These are phyloP conservation scores for Plectosphaerella sp. DNA, from an alignment of 2,329 filamentous ascomycete genomes.

Conservation along the genomic window DNA sequence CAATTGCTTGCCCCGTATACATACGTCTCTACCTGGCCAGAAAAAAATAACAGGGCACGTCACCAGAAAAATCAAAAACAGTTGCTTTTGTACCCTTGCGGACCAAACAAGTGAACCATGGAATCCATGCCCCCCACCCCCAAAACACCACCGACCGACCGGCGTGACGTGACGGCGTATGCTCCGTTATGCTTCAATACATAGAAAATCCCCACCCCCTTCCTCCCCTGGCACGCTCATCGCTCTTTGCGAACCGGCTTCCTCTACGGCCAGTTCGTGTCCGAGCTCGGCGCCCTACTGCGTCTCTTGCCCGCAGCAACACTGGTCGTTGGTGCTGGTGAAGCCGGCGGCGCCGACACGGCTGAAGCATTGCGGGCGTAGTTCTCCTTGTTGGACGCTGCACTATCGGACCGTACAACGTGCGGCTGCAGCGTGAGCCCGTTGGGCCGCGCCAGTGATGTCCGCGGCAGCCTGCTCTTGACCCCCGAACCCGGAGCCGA, in stretches of 20 bases:
- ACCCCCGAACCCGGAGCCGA: slow-evolving; percentile 7
- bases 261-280: slow-evolving; percentile 11
- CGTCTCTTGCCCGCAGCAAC: slow-evolving; percentile 8
- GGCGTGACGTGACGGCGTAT: not conserved
- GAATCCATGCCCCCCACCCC: not conserved
- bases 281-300: slow-evolving; percentile 13
- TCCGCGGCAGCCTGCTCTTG: slow-evolving; percentile 35
- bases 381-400: slow-evolving; percentile 34
- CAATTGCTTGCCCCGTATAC: slow-evolving; percentile 9
- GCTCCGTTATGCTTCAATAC: slow-evolving; percentile 7
- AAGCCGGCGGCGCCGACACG: slow-evolving; percentile 8
- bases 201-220: slow-evolving; percentile 1
- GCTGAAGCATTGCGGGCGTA: slow-evolving; percentile 12
- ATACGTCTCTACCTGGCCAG: slow-evolving; percentile 1
- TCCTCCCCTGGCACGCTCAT: not conserved
- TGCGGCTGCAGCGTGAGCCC: slow-evolving; percentile 9
- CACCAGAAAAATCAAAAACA: not conserved
- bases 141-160: not conserved
- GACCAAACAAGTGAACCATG: not conserved
- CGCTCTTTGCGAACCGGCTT: not conserved
- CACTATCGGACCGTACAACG: slow-evolving; percentile 29
- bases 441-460: slow-evolving; percentile 21
- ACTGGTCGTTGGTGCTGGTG: slow-evolving; percentile 7
- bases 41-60: not conserved
- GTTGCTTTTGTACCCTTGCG: not conserved